These are phyloP conservation scores for Neurospora sp. DNA, from an alignment of 495 filamentous ascomycete species.

Conservation along the genomic window DNA sequence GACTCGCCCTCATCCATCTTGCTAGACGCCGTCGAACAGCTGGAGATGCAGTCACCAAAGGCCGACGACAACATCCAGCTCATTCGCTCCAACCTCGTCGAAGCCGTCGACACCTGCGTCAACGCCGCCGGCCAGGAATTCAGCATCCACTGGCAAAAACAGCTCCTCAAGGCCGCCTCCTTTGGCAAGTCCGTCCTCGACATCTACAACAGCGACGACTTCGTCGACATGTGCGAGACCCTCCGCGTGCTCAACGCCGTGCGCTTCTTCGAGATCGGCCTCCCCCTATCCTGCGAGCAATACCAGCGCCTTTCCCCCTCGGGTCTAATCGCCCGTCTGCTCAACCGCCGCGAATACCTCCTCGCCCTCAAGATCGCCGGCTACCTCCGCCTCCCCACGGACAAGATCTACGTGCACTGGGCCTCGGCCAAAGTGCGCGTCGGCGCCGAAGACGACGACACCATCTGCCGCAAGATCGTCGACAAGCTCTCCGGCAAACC, in stretches of 20 bases:
- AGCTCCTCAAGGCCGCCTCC: slow-evolving; percentile 85
- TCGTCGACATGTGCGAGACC: slow-evolving; percentile 96
- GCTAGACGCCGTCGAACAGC: slow-evolving; percentile 81
- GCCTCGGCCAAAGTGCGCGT: slow-evolving; percentile 86
- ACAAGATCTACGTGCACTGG: slow-evolving; percentile 93
- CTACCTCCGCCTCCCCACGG: slow-evolving; percentile 76
- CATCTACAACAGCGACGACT: slow-evolving; percentile 93
- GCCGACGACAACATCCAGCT: slow-evolving; percentile 96
- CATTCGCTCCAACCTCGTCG: slow-evolving; percentile 73
- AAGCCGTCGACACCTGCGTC: slow-evolving; percentile 87
- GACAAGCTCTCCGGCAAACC: slow-evolving; percentile 75
- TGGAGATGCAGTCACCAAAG: slow-evolving; percentile 90
- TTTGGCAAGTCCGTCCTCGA: slow-evolving; percentile 96
- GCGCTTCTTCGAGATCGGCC: slow-evolving; percentile 79
- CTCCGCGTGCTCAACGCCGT: slow-evolving; percentile 86
- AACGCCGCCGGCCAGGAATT: slow-evolving; percentile 89
- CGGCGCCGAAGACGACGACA: slow-evolving; percentile 76
- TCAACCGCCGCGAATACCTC: slow-evolving; percentile 84
- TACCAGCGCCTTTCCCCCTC: slow-evolving; percentile 79
- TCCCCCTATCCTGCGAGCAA: slow-evolving; percentile 90
- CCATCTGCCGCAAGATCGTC: slow-evolving; percentile 79
- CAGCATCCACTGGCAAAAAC: slow-evolving; percentile 84
- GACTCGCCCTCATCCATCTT: slow-evolving; percentile 74
- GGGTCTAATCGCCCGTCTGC: slow-evolving; percentile 70
- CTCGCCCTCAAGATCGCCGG: slow-evolving; percentile 84